Base-by-base conservation (phyloP, 768 basidiomycete species). In the Pleurotus salmoneostramineus region DNA sequence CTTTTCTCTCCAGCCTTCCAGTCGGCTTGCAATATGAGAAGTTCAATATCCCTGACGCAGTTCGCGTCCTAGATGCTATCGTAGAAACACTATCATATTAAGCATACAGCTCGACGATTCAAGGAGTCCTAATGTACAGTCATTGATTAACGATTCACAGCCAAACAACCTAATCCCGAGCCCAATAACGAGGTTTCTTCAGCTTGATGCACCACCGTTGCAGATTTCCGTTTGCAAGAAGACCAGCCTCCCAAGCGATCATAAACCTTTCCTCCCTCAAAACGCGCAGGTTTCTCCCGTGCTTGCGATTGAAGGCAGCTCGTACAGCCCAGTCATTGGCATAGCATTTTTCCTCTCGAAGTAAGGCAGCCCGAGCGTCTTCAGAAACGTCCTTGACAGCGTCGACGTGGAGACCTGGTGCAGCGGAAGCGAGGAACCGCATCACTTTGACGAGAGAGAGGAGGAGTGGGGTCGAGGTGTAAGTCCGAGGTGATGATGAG, bases 31-130 rank as follows among this genome's bases (percentile, higher is more conserved):
- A 89, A 57, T 97, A 84, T 64, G 95, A 98, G 75, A 95, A 92
- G 72, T 96, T 97, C 71, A 85, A 89, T 72, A 86, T 95, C 64
- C 95, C 95, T 0, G 95, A 97, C 67, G 78, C 88, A 2, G 77
- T 98, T 61, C 81, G 93, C 51, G 77, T 97, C 42, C 68, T 95
- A 58, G 94, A 96, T 66, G 89, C 85, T 21, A 74, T 95, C 8
- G 78, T 95, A 49, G 90, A 95, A 69, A 94, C 93, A 2, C 75
- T 96, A 63, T 71, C 78, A 31, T 96, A 87, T 69, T 92, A 65
- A 72, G 27, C 35, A 47, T 31, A 5, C 31, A 35, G 37, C 50
- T 34, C 46, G 15, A 44, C 36, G 27, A 58, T 43, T 27, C 12
- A 36, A 32, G 21, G 11, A n/a, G 56, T 15, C 51, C 21, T 56